phyloP scores from a whole-genome alignment of 129 eudicot species.

The Helianthus tuberosus region DNA sequence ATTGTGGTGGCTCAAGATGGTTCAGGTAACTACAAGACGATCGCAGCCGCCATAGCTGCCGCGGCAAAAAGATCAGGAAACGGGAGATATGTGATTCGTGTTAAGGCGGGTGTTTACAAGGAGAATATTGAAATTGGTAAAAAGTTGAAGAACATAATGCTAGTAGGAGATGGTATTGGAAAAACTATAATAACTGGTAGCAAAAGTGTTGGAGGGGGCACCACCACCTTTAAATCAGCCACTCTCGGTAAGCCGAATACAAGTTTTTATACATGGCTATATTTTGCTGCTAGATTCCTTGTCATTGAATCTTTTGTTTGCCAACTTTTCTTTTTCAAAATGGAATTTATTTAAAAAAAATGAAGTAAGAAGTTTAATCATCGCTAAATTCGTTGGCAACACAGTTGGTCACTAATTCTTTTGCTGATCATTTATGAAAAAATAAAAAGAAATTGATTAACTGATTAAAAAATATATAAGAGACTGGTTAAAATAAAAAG shows the following conservation, averaged over 20 bases:
- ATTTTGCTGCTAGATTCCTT: too few relatives aligned
- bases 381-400: too few relatives aligned
- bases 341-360: background rate
- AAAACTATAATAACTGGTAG: conserved; percentile 78
- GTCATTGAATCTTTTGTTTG: too few relatives aligned
- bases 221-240: conserved; percentile 77
- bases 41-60: conserved; percentile 54
- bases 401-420: too few relatives aligned
- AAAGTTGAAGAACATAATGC: conserved; percentile 65
- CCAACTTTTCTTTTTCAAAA: too few relatives aligned
- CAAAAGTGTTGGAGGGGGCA: conserved; percentile 69
- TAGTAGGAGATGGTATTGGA: conserved; percentile 82
- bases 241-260: conserved; percentile 65
- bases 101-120: conserved; percentile 57
- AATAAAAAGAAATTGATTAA: too few relatives aligned
- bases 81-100: conserved; percentile 58
- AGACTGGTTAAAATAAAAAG: too few relatives aligned
- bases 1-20: conserved; percentile 87
- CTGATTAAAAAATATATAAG: too few relatives aligned
- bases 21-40: conserved; percentile 62
- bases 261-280: background rate
- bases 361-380: too few relatives aligned
- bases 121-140: conserved; percentile 61
- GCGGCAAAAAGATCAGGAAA: conserved; percentile 48
- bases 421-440: too few relatives aligned